These are phyloP conservation scores for Rutstroemia sp. DNA, from an alignment of 2,329 filamentous ascomycete species.

Conservation along the genomic window DNA sequence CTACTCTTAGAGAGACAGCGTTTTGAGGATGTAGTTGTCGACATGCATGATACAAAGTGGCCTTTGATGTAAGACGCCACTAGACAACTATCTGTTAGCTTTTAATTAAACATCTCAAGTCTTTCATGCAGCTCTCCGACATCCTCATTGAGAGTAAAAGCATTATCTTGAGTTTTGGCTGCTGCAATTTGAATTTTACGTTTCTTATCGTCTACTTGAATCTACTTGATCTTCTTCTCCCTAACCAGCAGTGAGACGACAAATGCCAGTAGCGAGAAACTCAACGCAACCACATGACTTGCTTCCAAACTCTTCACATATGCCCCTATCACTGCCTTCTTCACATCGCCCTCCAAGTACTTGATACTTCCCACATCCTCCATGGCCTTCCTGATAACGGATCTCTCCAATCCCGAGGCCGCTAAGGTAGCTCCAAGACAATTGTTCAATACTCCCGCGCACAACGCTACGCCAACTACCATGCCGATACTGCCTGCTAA, in stretches of 20 bases:
- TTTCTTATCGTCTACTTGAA: background rate
- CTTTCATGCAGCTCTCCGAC: too few relatives aligned
- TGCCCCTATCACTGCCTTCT: conserved; percentile 14
- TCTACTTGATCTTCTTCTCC: conserved; percentile 3
- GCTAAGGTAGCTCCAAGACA: background rate
- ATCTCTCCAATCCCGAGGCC: conserved; percentile 9
- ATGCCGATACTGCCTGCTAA: conserved; percentile 27
- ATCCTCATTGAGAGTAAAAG: too few relatives aligned
- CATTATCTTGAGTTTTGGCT: background rate
- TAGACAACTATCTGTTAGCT: too few relatives aligned
- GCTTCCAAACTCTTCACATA: conserved; percentile 23
- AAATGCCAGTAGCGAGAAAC: conserved; percentile 10
- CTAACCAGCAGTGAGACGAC: conserved; percentile 2
- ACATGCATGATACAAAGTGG: too few relatives aligned
- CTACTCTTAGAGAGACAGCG: too few relatives aligned
- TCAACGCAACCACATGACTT: conserved; percentile 17
- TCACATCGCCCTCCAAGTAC: conserved; percentile 10
- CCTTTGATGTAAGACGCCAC: too few relatives aligned
- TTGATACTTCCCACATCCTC: conserved; percentile 16
- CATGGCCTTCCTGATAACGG: conserved; percentile 13
- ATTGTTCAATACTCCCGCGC: conserved; percentile 6
- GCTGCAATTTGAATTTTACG: background rate
- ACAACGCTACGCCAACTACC: conserved; percentile 18
- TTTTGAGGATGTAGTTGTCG: too few relatives aligned
- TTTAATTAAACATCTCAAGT: too few relatives aligned